These are phyloP conservation scores for Claviceps sp. DNA, from an alignment of 2,329 filamentous ascomycete genomes.

Conservation along the genomic window DNA sequence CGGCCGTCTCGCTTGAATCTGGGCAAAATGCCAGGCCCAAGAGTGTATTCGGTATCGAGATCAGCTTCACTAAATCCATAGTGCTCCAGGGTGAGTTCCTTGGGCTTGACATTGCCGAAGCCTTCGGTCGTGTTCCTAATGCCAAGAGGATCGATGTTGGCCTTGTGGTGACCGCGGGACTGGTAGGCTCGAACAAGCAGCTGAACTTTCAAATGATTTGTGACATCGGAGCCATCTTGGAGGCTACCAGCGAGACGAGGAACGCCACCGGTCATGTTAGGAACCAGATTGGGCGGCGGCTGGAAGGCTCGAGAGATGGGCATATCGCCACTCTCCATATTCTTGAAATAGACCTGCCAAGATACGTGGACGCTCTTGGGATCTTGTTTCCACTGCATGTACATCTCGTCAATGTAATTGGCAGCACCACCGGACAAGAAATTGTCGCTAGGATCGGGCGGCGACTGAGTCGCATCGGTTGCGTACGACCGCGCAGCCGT, in stretches of 20 bases:
- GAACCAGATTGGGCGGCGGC: slow-evolving; percentile 83
- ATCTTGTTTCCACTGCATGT: slow-evolving; percentile 91
- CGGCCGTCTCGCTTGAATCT: slow-evolving; percentile 79
- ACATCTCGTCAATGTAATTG: slow-evolving; percentile 99
- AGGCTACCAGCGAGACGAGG: slow-evolving; percentile 58
- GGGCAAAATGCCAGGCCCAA: slow-evolving; percentile 89
- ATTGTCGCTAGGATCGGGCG: slow-evolving; percentile 77
- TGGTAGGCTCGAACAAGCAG: slow-evolving; percentile 94
- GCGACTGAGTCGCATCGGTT: slow-evolving; percentile 35
- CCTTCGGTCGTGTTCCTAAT: slow-evolving; percentile 66
- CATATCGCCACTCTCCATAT: slow-evolving; percentile 98
- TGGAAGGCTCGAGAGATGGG: slow-evolving; percentile 95
- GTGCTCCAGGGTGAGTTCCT: slow-evolving; percentile 84
- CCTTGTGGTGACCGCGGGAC: slow-evolving; percentile 95
- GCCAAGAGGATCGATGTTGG: slow-evolving; percentile 88
- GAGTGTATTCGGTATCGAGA: slow-evolving; percentile 77
- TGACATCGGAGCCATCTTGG: slow-evolving; percentile 65
- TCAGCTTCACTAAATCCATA: slow-evolving; percentile 95
- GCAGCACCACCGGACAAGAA: slow-evolving; percentile 95
- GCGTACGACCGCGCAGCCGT: slow-evolving; percentile 39
- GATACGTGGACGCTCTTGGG: slow-evolving; percentile 90
- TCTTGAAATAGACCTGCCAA: slow-evolving; percentile 99
- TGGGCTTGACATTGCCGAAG: slow-evolving; percentile 76
- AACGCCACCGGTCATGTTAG: slow-evolving; percentile 65
- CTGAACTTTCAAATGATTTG: slow-evolving; percentile 96